phyloP scores from a whole-genome alignment of 305 asterid genomes.

The Solanum hybrid region DNA sequence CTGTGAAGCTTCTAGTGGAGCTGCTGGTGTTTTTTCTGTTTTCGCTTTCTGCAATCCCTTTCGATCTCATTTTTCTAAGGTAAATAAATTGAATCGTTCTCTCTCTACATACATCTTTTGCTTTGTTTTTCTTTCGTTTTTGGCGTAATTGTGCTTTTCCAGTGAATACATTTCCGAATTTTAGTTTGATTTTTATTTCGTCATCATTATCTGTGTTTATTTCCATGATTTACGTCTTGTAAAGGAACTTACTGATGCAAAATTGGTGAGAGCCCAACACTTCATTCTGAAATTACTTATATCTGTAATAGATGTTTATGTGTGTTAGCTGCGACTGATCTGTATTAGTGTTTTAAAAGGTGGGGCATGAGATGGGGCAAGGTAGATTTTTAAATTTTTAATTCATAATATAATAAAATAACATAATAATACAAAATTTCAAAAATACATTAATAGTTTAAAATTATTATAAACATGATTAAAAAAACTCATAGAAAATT shows the following conservation, averaged over 20 bases:
- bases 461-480: not conserved
- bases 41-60: slow-evolving; percentile 11
- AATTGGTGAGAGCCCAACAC: not conserved
- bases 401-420: not conserved
- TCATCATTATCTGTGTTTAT: not conserved
- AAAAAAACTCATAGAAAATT: not conserved
- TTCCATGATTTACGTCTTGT: not conserved
- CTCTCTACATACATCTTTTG: not conserved
- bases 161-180: not conserved
- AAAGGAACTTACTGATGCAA: not conserved
- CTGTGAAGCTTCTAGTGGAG: slow-evolving; percentile 1
- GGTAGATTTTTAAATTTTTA: not conserved
- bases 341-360: not conserved
- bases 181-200: not conserved
- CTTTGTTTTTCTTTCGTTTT: not conserved
- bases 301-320: not conserved
- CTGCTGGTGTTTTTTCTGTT: slow-evolving; percentile 6
- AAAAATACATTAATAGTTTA: not conserved
- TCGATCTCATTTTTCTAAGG: slow-evolving; percentile 34
- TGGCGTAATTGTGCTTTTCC: not conserved
- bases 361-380: not conserved
- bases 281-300: not conserved
- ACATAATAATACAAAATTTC: no score
- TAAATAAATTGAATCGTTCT: slow-evolving; percentile 12
- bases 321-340: not conserved